phyloP scores from a whole-genome alignment of 2,329 filamentous ascomycete genomes.

The Teratosphaeria epicoccoides region DNA sequence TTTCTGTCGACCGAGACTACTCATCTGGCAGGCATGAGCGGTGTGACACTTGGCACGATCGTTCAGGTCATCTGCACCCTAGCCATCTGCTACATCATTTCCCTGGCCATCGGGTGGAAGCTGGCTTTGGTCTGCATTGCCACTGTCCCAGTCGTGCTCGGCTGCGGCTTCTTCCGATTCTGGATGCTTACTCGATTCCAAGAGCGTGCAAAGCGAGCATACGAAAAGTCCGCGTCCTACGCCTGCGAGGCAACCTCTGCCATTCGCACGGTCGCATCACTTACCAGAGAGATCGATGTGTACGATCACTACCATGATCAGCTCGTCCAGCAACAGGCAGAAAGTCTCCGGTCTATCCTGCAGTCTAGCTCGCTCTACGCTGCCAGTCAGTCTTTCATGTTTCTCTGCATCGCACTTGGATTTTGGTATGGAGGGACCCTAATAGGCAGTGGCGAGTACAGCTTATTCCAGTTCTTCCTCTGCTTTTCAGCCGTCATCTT shows the following conservation, averaged over 20 bases:
- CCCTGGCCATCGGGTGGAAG: constrained; percentile 76
- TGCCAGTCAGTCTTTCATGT: constrained; percentile 70
- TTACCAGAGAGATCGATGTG: constrained; percentile 80
- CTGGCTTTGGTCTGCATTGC: constrained; percentile 72
- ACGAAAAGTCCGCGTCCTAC: constrained; percentile 71
- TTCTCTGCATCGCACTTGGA: constrained; percentile 72
- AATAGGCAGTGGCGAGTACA: constrained; percentile 60
- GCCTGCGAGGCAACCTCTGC: constrained; percentile 90
- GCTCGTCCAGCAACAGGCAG: constrained; percentile 55
- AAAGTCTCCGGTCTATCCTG: constrained; percentile 61
- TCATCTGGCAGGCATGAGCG: constrained; percentile 76
- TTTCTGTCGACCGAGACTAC: constrained; percentile 86
- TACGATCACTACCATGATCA: constrained; percentile 57
- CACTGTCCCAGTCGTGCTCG: constrained; percentile 65
- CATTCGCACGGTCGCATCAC: constrained; percentile 83
- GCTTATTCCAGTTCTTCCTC: constrained; percentile 81
- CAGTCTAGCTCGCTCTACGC: constrained; percentile 74
- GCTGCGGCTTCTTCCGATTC: constrained; percentile 79
- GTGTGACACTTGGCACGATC: constrained; percentile 76
- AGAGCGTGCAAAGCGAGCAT: constrained; percentile 65
- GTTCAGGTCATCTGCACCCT: constrained; percentile 72
- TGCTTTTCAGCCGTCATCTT: constrained; percentile 84
- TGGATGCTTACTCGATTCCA: constrained; percentile 73
- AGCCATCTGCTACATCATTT: constrained; percentile 58
- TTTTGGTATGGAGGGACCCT: constrained; percentile 87